Evolutionary conservation across 371 early-diverging fungal species (phyloP), one percentile per base, ranked within the genome.

Genomic region (Antonospora locustae): DNA sequence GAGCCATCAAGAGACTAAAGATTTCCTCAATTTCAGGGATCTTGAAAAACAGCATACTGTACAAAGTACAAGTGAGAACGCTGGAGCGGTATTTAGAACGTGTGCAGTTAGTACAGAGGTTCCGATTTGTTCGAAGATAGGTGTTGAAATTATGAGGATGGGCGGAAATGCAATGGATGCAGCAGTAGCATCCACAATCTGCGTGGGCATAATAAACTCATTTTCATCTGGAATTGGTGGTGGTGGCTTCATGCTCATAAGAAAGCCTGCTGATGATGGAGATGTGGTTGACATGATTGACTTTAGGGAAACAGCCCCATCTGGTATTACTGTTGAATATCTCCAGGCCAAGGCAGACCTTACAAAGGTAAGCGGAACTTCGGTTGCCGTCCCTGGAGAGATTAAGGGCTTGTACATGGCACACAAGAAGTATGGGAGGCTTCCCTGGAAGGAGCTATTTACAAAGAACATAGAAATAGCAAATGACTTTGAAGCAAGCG

Each of bases 121-220:
- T 71, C 84, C 84, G 16, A 66, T 84, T 30, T 85, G 85, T 5
- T 79, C 83, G 37, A 78, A 81, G 40, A 79, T 82, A 22, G 88
- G 90, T 28, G 62, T 81, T 2, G 75, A 76, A n/a, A 81, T 85
- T 0, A 69, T 97, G 28, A 78, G 83, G 56, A 78, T 81, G 9
- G 93, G 91, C 12, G 98, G 98, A 14, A 85, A 82, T 59, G 91
- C 93, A 3, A 83, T 91, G 0, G 98, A 97, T 78, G 84, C 92
- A 6, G 87, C 90, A 2, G 82, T 97, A 50, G 88, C 90, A 1
- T 77, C 90, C 17, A 78, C 86, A 7, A 67, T 94, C 12, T 91
- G 90, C 65, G 80, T 91, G 48, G 97, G 95, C 23, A 81, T 85
- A 5, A 80, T 91, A 45, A 84, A 94, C 69, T 79, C 78, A 9